These are phyloP conservation scores for Moesziomyces parantarcticus DNA, from an alignment of 1,284 basidiomycete species.

Conservation along the genomic window DNA sequence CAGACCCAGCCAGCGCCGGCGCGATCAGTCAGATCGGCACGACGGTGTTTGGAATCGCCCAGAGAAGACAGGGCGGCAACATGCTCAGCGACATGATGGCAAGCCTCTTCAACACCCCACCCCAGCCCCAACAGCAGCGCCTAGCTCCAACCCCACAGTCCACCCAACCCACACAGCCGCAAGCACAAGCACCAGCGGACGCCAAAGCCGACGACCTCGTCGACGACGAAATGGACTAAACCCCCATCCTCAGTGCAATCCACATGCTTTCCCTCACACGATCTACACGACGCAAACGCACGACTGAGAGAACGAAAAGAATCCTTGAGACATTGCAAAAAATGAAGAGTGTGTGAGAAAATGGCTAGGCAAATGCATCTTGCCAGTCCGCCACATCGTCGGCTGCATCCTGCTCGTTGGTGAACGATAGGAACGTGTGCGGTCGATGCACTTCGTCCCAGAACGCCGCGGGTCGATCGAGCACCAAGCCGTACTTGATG, in stretches of 20 bases:
- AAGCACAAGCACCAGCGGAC: constrained; percentile 1
- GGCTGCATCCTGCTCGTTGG: constrained; percentile 43
- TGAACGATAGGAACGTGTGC: constrained; percentile 67
- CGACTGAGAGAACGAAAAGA: not conserved
- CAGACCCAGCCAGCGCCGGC: constrained; percentile 36
- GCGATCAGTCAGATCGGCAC: constrained; percentile 40
- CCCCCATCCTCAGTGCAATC: not conserved
- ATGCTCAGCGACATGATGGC: constrained; percentile 60
- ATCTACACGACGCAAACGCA: no score
- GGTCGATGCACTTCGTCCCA: constrained; percentile 94
- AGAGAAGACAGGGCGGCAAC: constrained; percentile 31
- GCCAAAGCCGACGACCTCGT: constrained; percentile 39
- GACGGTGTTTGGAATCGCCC: constrained; percentile 47
- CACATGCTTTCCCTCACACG: not conserved
- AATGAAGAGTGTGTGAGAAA: not conserved
- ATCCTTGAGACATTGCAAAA: no score
- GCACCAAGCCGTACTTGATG: constrained; percentile 83
- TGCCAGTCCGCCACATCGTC: constrained; percentile 58
- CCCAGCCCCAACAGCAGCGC: constrained; percentile 4
- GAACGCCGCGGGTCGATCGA: constrained; percentile 91
- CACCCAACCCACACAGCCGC: not conserved
- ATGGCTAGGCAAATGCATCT: constrained; percentile 56
- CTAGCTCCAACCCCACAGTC: not conserved
- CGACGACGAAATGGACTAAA: constrained; percentile 52
- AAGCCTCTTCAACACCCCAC: constrained; percentile 34